phyloP scores from a whole-genome alignment of 2,329 filamentous ascomycete species.

The Calonectria ilicicola region DNA sequence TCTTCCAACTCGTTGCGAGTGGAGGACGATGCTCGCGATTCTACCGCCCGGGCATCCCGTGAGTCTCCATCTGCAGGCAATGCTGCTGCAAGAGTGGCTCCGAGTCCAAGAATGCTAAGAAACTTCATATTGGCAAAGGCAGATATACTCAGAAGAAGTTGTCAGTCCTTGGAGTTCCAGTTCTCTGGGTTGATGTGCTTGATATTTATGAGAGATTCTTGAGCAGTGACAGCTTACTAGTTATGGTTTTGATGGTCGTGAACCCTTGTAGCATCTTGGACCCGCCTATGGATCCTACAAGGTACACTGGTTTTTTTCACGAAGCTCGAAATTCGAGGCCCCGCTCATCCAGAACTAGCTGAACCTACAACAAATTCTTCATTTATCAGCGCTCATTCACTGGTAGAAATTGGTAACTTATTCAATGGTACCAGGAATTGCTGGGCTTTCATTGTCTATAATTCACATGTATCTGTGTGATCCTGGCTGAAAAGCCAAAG shows the following conservation, averaged over 20 bases:
- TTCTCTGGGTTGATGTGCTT: not conserved
- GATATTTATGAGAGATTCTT: not conserved
- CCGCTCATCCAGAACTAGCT: no score
- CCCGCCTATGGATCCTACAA: not conserved
- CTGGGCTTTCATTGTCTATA: not conserved
- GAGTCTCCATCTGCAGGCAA: not conserved
- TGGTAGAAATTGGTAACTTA: no score
- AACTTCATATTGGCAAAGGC: not conserved
- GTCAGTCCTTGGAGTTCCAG: no score
- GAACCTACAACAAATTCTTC: not conserved
- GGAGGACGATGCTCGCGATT: not conserved
- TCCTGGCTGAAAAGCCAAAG: not conserved
- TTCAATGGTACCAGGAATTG: not conserved
- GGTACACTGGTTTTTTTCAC: no score
- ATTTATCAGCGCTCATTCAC: not conserved
- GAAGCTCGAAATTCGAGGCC: not conserved
- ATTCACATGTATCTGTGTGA: not conserved
- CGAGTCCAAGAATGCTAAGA: not conserved
- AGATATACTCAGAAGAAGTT: no score
- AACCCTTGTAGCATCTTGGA: not conserved
- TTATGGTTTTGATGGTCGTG: not conserved
- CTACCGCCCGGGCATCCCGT: not conserved
- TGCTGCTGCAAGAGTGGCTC: not conserved
- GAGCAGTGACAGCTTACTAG: not conserved
- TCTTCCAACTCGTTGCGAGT: conserved; percentile 42